Conservation (phyloP, 768 basidiomycete species). For the Rhodotorula toruloides region DNA sequence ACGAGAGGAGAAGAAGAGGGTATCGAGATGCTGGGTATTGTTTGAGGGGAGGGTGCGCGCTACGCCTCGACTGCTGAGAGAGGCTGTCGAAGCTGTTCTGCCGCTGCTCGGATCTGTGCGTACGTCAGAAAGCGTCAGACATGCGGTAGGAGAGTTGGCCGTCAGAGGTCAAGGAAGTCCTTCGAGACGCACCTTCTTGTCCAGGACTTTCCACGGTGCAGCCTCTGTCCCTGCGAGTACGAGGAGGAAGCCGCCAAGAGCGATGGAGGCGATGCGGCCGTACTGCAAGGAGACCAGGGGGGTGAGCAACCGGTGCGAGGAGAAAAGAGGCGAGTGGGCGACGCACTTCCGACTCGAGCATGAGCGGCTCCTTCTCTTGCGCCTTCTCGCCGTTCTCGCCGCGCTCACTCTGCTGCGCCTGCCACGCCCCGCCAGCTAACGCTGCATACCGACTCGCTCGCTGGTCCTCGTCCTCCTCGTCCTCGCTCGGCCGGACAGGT, state of each 20-base stretch:
- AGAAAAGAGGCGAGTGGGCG: not conserved
- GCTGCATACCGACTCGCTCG: slow-evolving; percentile 29
- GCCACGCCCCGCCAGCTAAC: slow-evolving; percentile 21
- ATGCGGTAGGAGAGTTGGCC: too few species aligned
- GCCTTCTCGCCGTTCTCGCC: not conserved
- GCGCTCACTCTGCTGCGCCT: not conserved
- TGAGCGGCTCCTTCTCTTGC: slow-evolving; percentile 4
- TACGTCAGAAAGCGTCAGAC: not conserved
- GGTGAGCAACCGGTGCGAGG: not conserved
- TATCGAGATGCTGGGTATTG: not conserved
- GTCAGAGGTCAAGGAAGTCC: not conserved
- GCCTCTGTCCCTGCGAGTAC: slow-evolving; percentile 26
- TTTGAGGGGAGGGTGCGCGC: not conserved
- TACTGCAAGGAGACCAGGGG: slow-evolving; percentile 2
- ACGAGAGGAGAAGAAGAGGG: too few species aligned
- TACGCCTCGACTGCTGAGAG: not conserved
- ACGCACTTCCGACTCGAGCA: slow-evolving; percentile 33
- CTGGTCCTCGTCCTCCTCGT: slow-evolving; percentile 7
- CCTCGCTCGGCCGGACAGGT: not conserved
- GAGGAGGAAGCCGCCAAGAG: slow-evolving; percentile 27
- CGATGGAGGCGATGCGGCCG: slow-evolving; percentile 20
- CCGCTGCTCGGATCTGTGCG: slow-evolving; percentile 2
- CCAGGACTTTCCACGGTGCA: slow-evolving; percentile 34
- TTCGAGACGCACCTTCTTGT: slow-evolving; percentile 25
- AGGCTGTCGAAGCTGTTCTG: not conserved